Evolutionary conservation across 306 rosid genomes (phyloP).

Genomic region (Amphicarpaea edgeworthii): DNA sequence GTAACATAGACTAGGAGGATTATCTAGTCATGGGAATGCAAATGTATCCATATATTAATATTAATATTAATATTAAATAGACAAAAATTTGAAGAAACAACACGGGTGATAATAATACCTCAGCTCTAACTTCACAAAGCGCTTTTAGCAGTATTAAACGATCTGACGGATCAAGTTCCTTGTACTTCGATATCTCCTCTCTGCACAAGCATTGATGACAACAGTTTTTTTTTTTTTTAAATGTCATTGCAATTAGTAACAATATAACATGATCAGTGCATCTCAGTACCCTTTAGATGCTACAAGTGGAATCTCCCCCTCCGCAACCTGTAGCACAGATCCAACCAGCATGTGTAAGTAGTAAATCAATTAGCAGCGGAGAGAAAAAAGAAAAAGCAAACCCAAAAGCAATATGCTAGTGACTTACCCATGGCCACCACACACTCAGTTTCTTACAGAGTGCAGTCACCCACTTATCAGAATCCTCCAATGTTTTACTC

Average conservation of each 20-base stretch:
- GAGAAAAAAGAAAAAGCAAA: constrained; percentile 21
- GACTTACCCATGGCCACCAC: constrained; percentile 98
- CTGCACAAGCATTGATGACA: constrained; percentile 61
- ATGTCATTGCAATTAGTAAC: constrained; percentile 1
- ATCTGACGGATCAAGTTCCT: constrained; percentile 69
- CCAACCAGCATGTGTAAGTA: constrained; percentile 28
- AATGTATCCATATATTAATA: constrained; percentile 13
- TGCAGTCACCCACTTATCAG: constrained; percentile 81
- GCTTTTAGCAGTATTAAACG: constrained; percentile 81
- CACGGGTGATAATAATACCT: constrained; percentile 54
- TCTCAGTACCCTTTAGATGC: constrained; percentile 76
- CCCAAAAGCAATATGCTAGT: not conserved
- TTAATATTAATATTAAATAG: too few species aligned
- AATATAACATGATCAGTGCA: constrained; percentile 13
- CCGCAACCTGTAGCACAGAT: constrained; percentile 73
- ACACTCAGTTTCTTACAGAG: constrained; percentile 75
- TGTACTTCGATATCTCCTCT: constrained; percentile 75
- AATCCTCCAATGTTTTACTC: constrained; percentile 56
- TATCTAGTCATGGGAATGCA: constrained; percentile 8
- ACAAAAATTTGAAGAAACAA: constrained; percentile 26
- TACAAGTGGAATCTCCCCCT: constrained; percentile 80
- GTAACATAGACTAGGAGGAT: constrained; percentile 22
- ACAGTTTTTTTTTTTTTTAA: constrained; percentile 6
- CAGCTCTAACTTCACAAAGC: constrained; percentile 91
- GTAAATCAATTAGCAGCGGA: constrained; percentile 23